Evolutionary conservation across 805 yeast genomes (phyloP).

Genomic region (Myxozyma lipomycoides): DNA sequence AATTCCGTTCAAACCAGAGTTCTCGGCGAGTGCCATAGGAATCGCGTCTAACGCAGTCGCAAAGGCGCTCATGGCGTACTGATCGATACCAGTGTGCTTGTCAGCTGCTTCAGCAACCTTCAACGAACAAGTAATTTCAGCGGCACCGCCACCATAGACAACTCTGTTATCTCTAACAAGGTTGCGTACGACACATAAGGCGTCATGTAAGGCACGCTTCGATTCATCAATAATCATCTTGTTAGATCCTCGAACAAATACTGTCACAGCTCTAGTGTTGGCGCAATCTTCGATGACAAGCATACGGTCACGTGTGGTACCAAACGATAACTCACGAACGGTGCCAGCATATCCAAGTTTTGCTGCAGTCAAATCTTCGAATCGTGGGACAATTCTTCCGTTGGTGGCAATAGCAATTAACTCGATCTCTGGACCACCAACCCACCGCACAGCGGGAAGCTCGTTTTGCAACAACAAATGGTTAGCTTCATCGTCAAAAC

Average conservation of each 20-base stretch:
- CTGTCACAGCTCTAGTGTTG: slow-evolving; percentile 83
- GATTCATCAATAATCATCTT: slow-evolving; percentile 98
- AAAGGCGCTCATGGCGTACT: slow-evolving; percentile 95
- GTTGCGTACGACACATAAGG: slow-evolving; percentile 95
- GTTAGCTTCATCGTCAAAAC: slow-evolving; percentile 97
- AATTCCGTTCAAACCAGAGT: slow-evolving; percentile 92
- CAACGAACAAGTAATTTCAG: slow-evolving; percentile 89
- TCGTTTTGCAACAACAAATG: slow-evolving; percentile 82
- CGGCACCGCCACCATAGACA: slow-evolving; percentile 99
- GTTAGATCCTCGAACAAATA: slow-evolving; percentile 91
- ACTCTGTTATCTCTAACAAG: slow-evolving; percentile 86
- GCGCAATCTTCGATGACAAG: slow-evolving; percentile 86
- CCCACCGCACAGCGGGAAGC: slow-evolving; percentile 97
- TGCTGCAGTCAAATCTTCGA: slow-evolving; percentile 77
- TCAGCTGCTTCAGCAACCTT: slow-evolving; percentile 91
- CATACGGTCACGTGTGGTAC: slow-evolving; percentile 96
- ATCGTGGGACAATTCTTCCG: slow-evolving; percentile 95
- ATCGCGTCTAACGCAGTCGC: slow-evolving; percentile 84
- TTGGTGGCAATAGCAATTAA: slow-evolving; percentile 95
- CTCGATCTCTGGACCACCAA: slow-evolving; percentile 95
- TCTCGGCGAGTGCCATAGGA: slow-evolving; percentile 94
- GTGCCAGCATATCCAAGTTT: slow-evolving; percentile 86
- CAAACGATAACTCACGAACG: slow-evolving; percentile 85
- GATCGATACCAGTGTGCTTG: slow-evolving; percentile 89
- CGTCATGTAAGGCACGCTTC: slow-evolving; percentile 91